These are phyloP conservation scores for Rhododendron ferrugineum DNA, from an alignment of 148 eudicot species.

Conservation along the genomic window DNA sequence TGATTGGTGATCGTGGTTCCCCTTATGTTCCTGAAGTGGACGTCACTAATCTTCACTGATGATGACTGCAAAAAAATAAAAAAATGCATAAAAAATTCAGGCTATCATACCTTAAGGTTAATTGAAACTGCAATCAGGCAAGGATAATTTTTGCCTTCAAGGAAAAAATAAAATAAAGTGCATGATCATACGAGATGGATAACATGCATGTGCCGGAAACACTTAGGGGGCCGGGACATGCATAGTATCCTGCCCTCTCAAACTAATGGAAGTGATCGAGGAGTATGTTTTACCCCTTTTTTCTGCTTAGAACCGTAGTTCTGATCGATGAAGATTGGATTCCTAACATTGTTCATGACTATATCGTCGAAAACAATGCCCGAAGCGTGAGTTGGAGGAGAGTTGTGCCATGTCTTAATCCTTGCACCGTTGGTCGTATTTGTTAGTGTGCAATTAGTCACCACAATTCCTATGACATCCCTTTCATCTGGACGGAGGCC, in stretches of 20 bases:
- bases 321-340: constrained; percentile 56
- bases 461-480: constrained; percentile 29
- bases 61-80: constrained; percentile 20
- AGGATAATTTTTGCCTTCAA: not conserved
- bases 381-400: constrained; percentile 17
- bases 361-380: constrained; percentile 35
- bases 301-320: constrained; percentile 22
- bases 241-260: too few species aligned
- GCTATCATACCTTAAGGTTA: not conserved
- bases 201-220: too few species aligned
- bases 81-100: not conserved
- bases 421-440: constrained; percentile 54
- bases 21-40: constrained; percentile 52
- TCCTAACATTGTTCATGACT: constrained; percentile 32
- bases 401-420: constrained; percentile 40
- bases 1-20: constrained; percentile 34
- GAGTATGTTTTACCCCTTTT: constrained; percentile 18
- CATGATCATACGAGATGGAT: not conserved
- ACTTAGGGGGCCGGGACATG: too few species aligned
- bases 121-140: not conserved
- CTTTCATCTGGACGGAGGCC: constrained; percentile 24
- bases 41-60: constrained; percentile 39
- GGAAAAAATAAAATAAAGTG: too few species aligned
- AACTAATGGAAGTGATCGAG: not conserved
- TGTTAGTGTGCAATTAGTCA: constrained; percentile 38